Evolutionary conservation across 140 eudicot genomes (phyloP).

Genomic region (Bidens hawaiensis): DNA sequence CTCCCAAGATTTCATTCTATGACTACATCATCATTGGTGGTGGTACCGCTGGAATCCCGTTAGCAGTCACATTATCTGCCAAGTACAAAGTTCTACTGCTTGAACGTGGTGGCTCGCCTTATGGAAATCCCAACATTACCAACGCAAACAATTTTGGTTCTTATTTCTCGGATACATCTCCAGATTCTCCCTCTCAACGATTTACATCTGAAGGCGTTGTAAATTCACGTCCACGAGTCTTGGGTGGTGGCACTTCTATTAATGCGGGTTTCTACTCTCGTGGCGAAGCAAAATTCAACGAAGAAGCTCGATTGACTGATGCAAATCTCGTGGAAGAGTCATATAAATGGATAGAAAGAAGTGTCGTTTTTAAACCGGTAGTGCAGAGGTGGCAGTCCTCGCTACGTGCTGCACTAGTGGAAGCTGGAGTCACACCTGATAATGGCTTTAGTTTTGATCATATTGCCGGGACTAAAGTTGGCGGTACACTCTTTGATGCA

Average conservation of each 20-base stretch:
- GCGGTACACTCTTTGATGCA: background rate
- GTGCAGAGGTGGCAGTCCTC: background rate
- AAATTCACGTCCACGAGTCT: background rate
- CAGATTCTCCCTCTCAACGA: too few relatives aligned
- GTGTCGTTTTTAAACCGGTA: background rate
- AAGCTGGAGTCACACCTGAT: background rate
- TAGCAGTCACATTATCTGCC: background rate
- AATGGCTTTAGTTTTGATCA: background rate
- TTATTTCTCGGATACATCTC: too few relatives aligned
- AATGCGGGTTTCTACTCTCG: too few relatives aligned
- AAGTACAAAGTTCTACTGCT: background rate
- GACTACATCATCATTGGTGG: too few relatives aligned
- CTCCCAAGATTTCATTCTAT: too few relatives aligned
- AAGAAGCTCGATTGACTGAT: background rate
- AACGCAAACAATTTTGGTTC: too few relatives aligned
- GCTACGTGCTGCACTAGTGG: background rate
- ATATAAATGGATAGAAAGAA: background rate
- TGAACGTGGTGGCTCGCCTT: too few relatives aligned
- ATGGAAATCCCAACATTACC: too few relatives aligned
- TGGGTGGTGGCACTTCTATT: background rate
- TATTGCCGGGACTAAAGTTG: background rate
- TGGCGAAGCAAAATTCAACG: background rate
- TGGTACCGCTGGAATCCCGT: too few relatives aligned
- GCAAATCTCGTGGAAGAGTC: background rate
- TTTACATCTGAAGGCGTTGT: too few relatives aligned